phyloP scores from a whole-genome alignment of 305 asterid species.

The Rubia peregrina region DNA sequence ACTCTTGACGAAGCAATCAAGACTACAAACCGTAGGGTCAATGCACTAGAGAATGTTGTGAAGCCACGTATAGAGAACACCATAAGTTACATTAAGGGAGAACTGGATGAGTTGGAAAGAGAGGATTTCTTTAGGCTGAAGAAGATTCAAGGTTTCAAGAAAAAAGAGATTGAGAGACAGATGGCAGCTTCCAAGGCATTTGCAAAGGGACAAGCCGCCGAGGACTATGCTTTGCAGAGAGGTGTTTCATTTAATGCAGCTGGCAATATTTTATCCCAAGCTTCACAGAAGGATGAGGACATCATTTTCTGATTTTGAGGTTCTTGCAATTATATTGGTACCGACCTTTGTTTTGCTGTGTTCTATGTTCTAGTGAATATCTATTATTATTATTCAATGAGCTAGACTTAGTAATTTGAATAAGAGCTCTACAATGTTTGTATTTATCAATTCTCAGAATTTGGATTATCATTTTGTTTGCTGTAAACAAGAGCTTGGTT shows the following conservation, averaged over 20 bases:
- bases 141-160: conserved; percentile 86
- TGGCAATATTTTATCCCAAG: conserved; percentile 37
- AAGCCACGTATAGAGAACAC: conserved; percentile 81
- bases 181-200: conserved; percentile 47
- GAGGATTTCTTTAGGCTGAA: conserved; percentile 89
- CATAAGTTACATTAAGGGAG: conserved; percentile 67
- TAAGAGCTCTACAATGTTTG: conserved; percentile 42
- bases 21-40: conserved; percentile 83
- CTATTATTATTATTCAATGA: conserved; percentile 25
- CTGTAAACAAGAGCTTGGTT: conserved; percentile 8
- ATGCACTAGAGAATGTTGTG: conserved; percentile 79
- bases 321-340: conserved; percentile 17
- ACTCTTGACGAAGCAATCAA: conserved; percentile 62
- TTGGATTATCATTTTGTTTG: conserved; percentile 4
- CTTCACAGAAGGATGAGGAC: conserved; percentile 55
- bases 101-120: conserved; percentile 77
- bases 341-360: conserved; percentile 19
- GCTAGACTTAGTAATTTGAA: conserved; percentile 23
- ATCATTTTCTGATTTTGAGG: conserved; percentile 58
- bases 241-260: conserved; percentile 38
- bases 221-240: conserved; percentile 40
- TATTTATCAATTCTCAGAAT: conserved; percentile 27
- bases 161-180: conserved; percentile 60
- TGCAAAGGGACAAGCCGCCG: conserved; percentile 51
- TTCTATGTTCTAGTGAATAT: conserved; percentile 20